Percentiles rank a stretch among this genome's conserved stretches.
phyloP scores from a whole-genome alignment of 164 flowering plant species.

The Tetrastigma voinierianum region DNA sequence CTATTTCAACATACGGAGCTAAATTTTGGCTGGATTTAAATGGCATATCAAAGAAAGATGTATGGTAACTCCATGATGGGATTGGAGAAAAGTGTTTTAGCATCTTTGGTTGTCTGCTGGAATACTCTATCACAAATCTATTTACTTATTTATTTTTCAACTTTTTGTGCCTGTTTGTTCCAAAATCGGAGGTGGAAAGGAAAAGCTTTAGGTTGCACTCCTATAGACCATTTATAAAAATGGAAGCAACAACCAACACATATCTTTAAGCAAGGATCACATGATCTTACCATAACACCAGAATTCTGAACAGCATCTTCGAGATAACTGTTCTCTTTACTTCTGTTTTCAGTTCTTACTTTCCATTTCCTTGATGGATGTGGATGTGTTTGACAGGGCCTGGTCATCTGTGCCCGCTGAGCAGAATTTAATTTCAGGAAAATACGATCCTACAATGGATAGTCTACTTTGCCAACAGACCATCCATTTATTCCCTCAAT shows the following conservation, averaged over 20 bases:
- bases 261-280: not conserved
- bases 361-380: conserved; percentile 25
- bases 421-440: conserved; percentile 1
- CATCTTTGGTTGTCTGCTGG: too few species aligned
- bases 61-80: too few species aligned
- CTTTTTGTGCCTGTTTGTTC: too few species aligned
- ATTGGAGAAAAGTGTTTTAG: too few species aligned
- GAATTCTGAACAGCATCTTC: conserved; percentile 15
- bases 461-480: not conserved
- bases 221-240: not conserved
- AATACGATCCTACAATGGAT: not conserved
- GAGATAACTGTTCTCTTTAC: conserved; percentile 16
- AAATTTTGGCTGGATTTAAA: too few species aligned
- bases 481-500: not conserved
- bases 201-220: too few species aligned
- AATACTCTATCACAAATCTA: too few species aligned
- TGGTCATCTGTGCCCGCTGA: conserved; percentile 27
- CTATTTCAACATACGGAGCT: too few species aligned
- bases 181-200: too few species aligned
- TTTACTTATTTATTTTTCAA: too few species aligned
- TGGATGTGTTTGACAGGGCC: conserved; percentile 16
- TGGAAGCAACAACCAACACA: not conserved
- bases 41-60: too few species aligned
- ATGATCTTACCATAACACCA: conserved; percentile 23
- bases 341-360: conserved; percentile 10